Evolutionary conservation across 306 rosid genomes (phyloP).

Genomic region (Dalbergia cultrata): DNA sequence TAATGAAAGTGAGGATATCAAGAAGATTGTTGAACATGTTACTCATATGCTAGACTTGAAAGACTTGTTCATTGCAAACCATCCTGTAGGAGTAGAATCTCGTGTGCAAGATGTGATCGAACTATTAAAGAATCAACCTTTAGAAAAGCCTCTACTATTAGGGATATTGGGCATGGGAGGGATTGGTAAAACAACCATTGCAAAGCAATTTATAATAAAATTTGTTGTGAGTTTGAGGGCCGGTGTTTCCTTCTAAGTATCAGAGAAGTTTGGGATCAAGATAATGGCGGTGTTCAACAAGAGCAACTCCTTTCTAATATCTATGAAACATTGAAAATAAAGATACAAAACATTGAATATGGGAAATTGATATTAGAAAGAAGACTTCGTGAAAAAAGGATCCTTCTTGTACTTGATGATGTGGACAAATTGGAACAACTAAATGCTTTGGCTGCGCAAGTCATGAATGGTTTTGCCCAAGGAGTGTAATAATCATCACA

Average conservation of each 20-base stretch:
- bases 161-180: conserved; percentile 16
- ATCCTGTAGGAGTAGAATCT: not conserved
- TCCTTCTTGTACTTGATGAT: conserved; percentile 44
- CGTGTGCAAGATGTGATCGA: not conserved
- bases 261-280: not conserved
- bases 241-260: conserved; percentile 5
- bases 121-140: no score
- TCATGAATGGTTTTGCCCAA: not conserved
- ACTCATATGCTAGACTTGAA: not conserved
- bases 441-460: conserved; percentile 42
- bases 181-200: not conserved
- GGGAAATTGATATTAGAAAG: not conserved
- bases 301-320: conserved; percentile 6
- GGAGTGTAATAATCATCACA: conserved; percentile 18
- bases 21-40: conserved; percentile 13
- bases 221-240: not conserved
- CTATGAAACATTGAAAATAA: not conserved
- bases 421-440: conserved; percentile 3
- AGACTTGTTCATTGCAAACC: not conserved
- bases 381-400: not conserved
- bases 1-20: conserved; percentile 16
- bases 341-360: not conserved
- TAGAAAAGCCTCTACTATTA: not conserved
- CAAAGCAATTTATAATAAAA: not conserved
- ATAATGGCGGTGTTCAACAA: not conserved